These are phyloP conservation scores for Ceriops zippeliana DNA, from an alignment of 345 rosid genomes.

Conservation along the genomic window DNA sequence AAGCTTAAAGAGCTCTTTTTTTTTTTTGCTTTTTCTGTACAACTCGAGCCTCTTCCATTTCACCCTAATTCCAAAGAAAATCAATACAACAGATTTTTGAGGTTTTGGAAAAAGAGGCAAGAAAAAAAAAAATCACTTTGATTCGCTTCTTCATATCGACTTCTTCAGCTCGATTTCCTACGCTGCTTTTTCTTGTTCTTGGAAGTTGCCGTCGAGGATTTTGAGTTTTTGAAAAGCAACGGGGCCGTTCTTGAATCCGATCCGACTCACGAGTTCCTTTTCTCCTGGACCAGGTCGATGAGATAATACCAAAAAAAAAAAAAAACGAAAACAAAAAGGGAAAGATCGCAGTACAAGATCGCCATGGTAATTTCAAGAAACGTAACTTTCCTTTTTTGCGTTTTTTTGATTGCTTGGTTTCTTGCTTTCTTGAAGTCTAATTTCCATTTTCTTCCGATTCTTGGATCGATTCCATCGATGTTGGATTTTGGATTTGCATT, in stretches of 20 bases:
- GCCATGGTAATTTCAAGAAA: constrained; percentile 19
- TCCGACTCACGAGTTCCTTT: constrained; percentile 18
- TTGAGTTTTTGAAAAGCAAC: not conserved
- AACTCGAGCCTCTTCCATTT: constrained; percentile 1
- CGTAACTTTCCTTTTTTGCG: not conserved
- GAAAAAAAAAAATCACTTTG: constrained; percentile 1
- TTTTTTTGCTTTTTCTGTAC: not conserved
- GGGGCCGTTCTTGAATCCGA: not conserved
- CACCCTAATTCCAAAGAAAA: not conserved
- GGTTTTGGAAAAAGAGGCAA: too few relatives aligned
- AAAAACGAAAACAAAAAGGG: not conserved
- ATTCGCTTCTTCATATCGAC: constrained; percentile 17
- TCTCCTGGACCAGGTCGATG: constrained; percentile 3
- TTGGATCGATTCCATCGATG: constrained; percentile 2
- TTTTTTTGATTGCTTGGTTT: constrained; percentile 2
- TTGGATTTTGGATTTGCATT: not conserved
- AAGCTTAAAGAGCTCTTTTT: constrained; percentile 3
- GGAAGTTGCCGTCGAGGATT: not conserved
- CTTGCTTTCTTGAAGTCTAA: not conserved
- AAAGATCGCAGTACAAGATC: constrained; percentile 21
- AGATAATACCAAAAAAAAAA: too few relatives aligned
- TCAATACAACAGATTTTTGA: too few relatives aligned
- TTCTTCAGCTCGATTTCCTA: constrained; percentile 12
- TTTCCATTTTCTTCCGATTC: not conserved
- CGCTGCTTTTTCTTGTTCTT: not conserved